Evolutionary conservation across 345 rosid genomes (phyloP).

Genomic region (Hibiscus syriacus): DNA sequence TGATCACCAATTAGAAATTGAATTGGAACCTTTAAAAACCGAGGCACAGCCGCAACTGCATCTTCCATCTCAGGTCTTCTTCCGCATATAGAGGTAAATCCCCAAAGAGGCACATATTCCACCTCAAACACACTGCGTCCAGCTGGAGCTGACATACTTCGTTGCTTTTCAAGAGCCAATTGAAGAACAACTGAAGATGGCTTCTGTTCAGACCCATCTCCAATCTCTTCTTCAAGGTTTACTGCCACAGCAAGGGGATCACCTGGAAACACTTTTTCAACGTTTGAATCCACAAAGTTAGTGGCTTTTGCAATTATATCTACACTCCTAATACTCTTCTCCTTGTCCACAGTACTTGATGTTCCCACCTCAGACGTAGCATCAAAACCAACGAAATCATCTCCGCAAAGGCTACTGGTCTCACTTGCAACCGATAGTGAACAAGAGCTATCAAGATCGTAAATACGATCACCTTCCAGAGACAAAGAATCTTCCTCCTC

Average conservation of each 20-base stretch:
- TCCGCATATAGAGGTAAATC: constrained; percentile 69
- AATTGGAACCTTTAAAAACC: constrained; percentile 57
- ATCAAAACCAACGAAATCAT: constrained; percentile 46
- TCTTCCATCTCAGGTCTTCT: constrained; percentile 99
- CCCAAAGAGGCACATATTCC: constrained; percentile 89
- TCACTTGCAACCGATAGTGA: constrained; percentile 60
- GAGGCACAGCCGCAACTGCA: constrained; percentile 61
- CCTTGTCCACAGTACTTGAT: constrained; percentile 25
- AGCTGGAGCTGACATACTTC: constrained; percentile 19
- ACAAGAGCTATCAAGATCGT: constrained; percentile 46
- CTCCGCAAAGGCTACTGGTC: constrained; percentile 68
- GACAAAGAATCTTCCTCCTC: constrained; percentile 60
- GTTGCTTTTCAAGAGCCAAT: constrained; percentile 32
- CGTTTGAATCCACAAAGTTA: constrained; percentile 26
- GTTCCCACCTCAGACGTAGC: constrained; percentile 35
- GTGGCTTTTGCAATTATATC: constrained; percentile 34
- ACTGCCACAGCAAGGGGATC: constrained; percentile 30
- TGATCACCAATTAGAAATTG: constrained; percentile 60
- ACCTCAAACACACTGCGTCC: constrained; percentile 79
- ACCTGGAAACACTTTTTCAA: constrained; percentile 19
- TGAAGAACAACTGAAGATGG: constrained; percentile 34
- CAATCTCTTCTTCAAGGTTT: constrained; percentile 35
- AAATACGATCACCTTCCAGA: constrained; percentile 50
- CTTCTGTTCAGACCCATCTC: constrained; percentile 26
- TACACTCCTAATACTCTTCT: constrained; percentile 30